Conservation (phyloP, 2,329 filamentous ascomycete species). For the Ceratocystiopsis sp. region DNA sequence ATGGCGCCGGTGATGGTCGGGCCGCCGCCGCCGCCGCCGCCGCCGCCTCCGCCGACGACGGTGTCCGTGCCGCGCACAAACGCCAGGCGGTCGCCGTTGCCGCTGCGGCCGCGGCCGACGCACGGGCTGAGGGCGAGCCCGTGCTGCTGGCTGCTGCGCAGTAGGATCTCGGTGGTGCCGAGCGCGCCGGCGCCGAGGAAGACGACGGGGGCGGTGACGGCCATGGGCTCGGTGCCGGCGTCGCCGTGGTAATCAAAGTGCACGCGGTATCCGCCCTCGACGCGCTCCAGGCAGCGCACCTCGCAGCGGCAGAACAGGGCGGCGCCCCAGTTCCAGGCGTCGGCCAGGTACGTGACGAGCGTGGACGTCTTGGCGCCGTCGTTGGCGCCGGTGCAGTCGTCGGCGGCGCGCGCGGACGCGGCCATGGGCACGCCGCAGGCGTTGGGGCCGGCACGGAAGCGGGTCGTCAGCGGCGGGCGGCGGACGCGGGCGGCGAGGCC, state of each 20-base stretch:
- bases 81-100: conserved; percentile 48
- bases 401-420: conserved; percentile 40
- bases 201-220: conserved; percentile 48
- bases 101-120: conserved; percentile 43
- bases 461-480: conserved; percentile 42
- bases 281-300: conserved; percentile 43
- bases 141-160: conserved; percentile 41
- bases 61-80: conserved; percentile 51
- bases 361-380: conserved; percentile 52
- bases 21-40: conserved; percentile 35
- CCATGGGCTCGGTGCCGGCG: conserved; percentile 43
- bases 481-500: conserved; percentile 35
- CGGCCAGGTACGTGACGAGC: conserved; percentile 47
- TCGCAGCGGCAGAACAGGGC: conserved; percentile 56
- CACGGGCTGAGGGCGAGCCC: conserved; percentile 39
- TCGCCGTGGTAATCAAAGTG: conserved; percentile 49
- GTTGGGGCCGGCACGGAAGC: conserved; percentile 43
- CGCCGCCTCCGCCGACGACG: conserved; percentile 32
- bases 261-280: conserved; percentile 36
- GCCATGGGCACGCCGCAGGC: conserved; percentile 47
- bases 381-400: conserved; percentile 47
- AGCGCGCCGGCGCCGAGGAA: conserved; percentile 50
- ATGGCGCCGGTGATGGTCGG: conserved; percentile 48
- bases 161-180: conserved; percentile 48
- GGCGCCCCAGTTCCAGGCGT: conserved; percentile 57